Conservation (phyloP, 495 filamentous ascomycete genomes). For the Darksidea phi region DNA sequence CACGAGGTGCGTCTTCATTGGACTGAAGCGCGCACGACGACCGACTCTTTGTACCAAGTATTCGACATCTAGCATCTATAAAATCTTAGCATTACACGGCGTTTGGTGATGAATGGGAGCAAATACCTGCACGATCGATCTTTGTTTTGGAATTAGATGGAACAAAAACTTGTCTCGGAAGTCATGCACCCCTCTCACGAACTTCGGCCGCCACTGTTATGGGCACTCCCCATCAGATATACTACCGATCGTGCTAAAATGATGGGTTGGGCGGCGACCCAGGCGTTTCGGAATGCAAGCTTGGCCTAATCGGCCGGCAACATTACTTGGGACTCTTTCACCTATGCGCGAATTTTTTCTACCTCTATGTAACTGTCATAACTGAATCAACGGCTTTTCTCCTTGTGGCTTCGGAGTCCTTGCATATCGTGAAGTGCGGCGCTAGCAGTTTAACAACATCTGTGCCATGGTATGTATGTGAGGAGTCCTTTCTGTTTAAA, state of each 20-base stretch:
- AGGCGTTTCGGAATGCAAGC: neutral
- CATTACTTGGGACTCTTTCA: neutral
- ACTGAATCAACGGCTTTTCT: neutral
- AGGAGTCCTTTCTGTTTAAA: too few relatives aligned
- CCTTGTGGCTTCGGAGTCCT: neutral
- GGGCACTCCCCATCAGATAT: neutral
- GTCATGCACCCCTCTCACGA: too few relatives aligned
- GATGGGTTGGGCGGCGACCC: neutral
- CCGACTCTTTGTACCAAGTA: neutral
- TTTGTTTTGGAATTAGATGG: too few relatives aligned
- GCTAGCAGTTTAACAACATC: neutral
- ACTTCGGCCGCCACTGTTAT: too few relatives aligned
- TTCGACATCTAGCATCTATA: neutral
- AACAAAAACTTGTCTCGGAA: too few relatives aligned
- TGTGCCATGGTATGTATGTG: neutral
- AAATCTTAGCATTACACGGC: too few relatives aligned
- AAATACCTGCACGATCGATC: too few relatives aligned
- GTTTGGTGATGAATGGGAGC: too few relatives aligned
- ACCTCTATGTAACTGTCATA: neutral
- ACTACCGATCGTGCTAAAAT: neutral
- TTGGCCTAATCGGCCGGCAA: neutral
- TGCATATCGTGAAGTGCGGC: neutral
- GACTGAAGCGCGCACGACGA: neutral
- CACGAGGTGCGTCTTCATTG: neutral
- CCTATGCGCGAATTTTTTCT: slow-evolving; percentile 5